Base-by-base conservation (phyloP, 805 yeast genomes). In the Barnettozyma wickerhamii region DNA sequence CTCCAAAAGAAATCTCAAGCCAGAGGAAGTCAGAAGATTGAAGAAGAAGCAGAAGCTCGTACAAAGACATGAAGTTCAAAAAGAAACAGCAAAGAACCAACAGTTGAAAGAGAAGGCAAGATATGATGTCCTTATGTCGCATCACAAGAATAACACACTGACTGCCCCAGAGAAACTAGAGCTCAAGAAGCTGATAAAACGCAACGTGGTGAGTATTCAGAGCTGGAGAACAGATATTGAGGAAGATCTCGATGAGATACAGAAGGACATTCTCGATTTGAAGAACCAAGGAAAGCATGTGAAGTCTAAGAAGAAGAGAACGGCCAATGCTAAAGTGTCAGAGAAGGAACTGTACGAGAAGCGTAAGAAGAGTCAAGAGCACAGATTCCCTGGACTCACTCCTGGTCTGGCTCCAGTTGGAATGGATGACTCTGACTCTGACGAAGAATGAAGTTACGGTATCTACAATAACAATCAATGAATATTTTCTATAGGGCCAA, bases 401-500 rank as follows among this genome's bases (percentile, higher is more conserved):
- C 95, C 93, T 1, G 95, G 95, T 47, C 71, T 85, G 60, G 95
- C 93, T 1, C 93, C 93, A 24, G 89, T 85, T 19, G 90, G 79
- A 27, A 66, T 70, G 48, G 72, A 75, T 33, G 81, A 77, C 49
- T 79, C 77, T 42, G 77, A 73, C 59, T 55, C 59, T 30, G 63
- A 59, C 15, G 65, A 59, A 28, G 48, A 49, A 28, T 50, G 44
- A 29, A 19, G 5, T 9, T 9, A 12, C 12, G 12, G 12, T 9
- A 14, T 13, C 18, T 28, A 28, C 14, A 28, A 13, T 9, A 15
- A 28, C 13, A n/a, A 28, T 33, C 19, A 17, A 21, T 21, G 23
- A 31, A n/a, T 30, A 15, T 30, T 14, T 5, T 13, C 7, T 27
- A 27, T 12, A 23, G 26, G 12, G 12, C 12, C 2, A 9, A 12